These are phyloP conservation scores for Crepidotus variabilis DNA, from an alignment of 768 basidiomycete species.

Conservation along the genomic window DNA sequence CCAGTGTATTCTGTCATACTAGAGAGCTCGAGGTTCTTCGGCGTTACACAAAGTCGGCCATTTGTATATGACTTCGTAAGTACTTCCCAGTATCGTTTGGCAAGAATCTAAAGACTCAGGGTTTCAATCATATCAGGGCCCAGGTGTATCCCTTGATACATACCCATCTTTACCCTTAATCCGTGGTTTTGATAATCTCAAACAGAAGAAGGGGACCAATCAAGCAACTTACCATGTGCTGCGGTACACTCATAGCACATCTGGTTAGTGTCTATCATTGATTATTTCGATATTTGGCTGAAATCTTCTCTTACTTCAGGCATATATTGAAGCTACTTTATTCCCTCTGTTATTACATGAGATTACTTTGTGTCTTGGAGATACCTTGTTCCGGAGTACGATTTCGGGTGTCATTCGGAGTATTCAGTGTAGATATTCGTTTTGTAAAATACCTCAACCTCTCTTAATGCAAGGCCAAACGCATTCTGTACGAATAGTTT, in stretches of 20 bases:
- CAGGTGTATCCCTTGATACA: slow-evolving; percentile 50
- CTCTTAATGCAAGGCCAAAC: too few species aligned
- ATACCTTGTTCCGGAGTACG: too few species aligned
- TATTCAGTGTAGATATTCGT: too few species aligned
- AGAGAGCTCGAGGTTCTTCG: slow-evolving; percentile 78
- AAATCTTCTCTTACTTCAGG: too few species aligned
- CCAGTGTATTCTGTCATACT: slow-evolving; percentile 74
- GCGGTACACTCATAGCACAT: slow-evolving; percentile 23
- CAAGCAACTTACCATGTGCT: slow-evolving; percentile 25
- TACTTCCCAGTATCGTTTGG: slow-evolving; percentile 5
- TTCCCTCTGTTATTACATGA: too few species aligned
- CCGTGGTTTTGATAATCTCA: slow-evolving; percentile 24
- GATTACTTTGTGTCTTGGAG: too few species aligned
- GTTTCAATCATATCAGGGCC: slow-evolving; percentile 38
- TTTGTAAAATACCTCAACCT: too few species aligned
- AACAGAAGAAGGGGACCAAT: slow-evolving; percentile 23
- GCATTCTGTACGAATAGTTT: too few species aligned
- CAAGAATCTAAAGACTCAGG: not conserved
- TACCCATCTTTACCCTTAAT: slow-evolving; percentile 36
- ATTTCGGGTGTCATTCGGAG: too few species aligned
- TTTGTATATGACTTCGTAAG: slow-evolving; percentile 77
- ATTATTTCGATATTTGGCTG: too few species aligned
- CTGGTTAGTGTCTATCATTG: not conserved
- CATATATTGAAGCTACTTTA: too few species aligned
- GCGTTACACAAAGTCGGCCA: slow-evolving; percentile 70